Base-by-base conservation (phyloP, 768 basidiomycete genomes). In the Neoboletus brunneissimus region DNA sequence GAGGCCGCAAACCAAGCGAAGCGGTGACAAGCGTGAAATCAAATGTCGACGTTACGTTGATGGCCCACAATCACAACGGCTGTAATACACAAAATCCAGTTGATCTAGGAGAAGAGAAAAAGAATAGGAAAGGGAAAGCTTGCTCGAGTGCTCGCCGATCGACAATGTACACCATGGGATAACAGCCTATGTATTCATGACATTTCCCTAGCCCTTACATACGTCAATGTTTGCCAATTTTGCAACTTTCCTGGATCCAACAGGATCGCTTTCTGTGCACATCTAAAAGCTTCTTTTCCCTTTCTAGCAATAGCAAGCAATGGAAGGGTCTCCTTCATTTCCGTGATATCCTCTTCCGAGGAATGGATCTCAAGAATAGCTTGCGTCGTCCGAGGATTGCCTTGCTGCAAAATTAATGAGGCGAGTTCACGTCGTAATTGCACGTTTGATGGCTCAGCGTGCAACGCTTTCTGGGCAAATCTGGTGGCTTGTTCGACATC, bases 181-280 rank as follows among this genome's bases (percentile, higher is more conserved):
- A 18, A 58, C 31, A 42, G 3, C 31, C 29, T 31, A 7, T 58
- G 27, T 69, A 56, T 62, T 69, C 65, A 69, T 46, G 54, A 56
- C 53, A 48, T 51, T 44, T 66, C 57, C 32, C 55, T 67, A 58
- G 64, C 70, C 55, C 75, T 75, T 58, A 83, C 78, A 73, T 79
- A 84, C 18, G 82, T 85, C 56, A 91, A 66, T 25, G 79, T 77
- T 62, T 77, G 70, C 90, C 89, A 91, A 53, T 76, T 81, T 32
- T 62, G 69, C 53, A 64, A 35, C 20, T 79, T 75, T 63, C 79
- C 83, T 18, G 76, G 73, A 51, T 65, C 69, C 46, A 90, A 73
- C 78, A 84, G 77, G 48, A 90, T 75, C 1, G 83, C 83, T 64
- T 81, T 82, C 64, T 89, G 87, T 13, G 84, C 83, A 51, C 76